These are phyloP conservation scores for Ustilago vetiveriae DNA, from an alignment of 1,284 basidiomycete species.

Conservation along the genomic window DNA sequence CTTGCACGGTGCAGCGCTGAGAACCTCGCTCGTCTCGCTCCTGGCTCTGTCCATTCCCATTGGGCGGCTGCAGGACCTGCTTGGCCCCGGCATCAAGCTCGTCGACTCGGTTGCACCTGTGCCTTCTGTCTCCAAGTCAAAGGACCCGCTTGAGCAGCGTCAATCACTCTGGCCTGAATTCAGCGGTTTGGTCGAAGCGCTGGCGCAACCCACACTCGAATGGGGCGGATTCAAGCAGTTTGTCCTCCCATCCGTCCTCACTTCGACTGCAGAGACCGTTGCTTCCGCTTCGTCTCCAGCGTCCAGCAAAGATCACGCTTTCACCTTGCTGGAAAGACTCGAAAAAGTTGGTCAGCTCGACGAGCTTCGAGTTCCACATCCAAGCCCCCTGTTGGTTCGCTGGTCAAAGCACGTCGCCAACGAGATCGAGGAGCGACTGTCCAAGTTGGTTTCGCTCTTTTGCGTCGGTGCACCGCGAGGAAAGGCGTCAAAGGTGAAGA, in stretches of 20 bases:
- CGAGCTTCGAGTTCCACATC: conserved; percentile 23
- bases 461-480: conserved; percentile 5
- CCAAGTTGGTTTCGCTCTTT: conserved; percentile 25
- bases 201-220: conserved; percentile 45
- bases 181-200: conserved; percentile 50
- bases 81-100: conserved; percentile 56
- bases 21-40: conserved; percentile 46
- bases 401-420: conserved; percentile 46
- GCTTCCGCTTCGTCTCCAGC: conserved; percentile 15
- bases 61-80: conserved; percentile 62
- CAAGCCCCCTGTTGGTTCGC: conserved; percentile 32
- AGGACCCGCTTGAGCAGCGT: conserved; percentile 23
- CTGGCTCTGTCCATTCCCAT: conserved; percentile 51
- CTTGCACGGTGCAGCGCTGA: conserved; percentile 22
- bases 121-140: conserved; percentile 17
- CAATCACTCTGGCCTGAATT: conserved; percentile 51
- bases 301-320: conserved; percentile 43
- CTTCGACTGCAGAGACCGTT: conserved; percentile 46
- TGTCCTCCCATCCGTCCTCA: conserved; percentile 56
- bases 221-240: conserved; percentile 63
- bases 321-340: conserved; percentile 55
- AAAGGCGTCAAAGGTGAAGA: conserved; percentile 8
- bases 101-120: conserved; percentile 49
- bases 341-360: conserved; percentile 43
- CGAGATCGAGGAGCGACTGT: conserved; percentile 33